Evolutionary conservation across 176 grass and related monocot genomes (phyloP).

Genomic region (Juncus effusus): DNA sequence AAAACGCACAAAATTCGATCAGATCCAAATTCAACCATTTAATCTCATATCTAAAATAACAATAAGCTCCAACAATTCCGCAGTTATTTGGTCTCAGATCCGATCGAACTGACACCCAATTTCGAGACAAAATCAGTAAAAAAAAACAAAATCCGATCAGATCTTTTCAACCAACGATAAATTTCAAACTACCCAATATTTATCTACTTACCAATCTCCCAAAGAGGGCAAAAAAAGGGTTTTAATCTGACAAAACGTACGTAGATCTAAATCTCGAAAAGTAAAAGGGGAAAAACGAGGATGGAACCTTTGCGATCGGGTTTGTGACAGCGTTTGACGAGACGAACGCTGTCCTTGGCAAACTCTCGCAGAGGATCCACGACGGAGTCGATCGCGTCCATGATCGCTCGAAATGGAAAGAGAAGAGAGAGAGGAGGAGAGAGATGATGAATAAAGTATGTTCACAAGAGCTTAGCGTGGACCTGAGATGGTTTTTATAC

Average conservation of each 20-base stretch:
- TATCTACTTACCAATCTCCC: too few species aligned
- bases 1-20: not conserved
- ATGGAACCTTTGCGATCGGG: slow-evolving; percentile 63
- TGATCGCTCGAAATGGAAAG: slow-evolving; percentile 23
- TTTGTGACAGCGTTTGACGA: slow-evolving; percentile 99
- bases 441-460: not conserved
- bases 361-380: slow-evolving; percentile 92
- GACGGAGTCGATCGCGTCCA: slow-evolving; percentile 93
- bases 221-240: not conserved
- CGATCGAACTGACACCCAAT: not conserved
- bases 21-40: not conserved
- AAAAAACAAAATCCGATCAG: not conserved
- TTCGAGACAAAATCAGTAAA: not conserved
- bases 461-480: not conserved
- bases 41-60: not conserved
- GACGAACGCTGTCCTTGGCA: slow-evolving; percentile 94
- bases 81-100: not conserved
- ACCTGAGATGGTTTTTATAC: too few species aligned
- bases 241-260: not conserved
- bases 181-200: too few species aligned
- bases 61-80: not conserved
- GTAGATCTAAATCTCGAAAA: not conserved
- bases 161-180: too few species aligned
- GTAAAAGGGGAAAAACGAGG: slow-evolving; percentile 2
- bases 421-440: slow-evolving; percentile 9